Base-by-base conservation (phyloP, 805 yeast genomes). In the Lachancea sp. region DNA sequence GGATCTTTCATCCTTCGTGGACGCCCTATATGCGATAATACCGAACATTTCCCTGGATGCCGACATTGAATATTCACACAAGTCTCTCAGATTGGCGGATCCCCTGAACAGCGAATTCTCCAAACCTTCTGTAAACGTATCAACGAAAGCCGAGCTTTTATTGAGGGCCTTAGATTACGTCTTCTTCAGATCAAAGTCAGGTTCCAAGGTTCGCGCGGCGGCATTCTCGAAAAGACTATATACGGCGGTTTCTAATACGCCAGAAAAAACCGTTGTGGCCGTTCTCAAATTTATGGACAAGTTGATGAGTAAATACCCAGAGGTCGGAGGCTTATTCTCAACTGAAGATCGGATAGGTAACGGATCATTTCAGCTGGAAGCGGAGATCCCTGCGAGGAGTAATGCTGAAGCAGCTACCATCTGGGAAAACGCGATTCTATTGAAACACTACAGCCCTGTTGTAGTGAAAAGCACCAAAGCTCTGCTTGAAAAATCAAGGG, bases 331-430 rank as follows among this genome's bases (percentile, higher is more conserved):
- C 1, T 65, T 90, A 37, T 87, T 82, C 65, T 78, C 86, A 17
- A 85, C 96, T 1, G 96, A 88, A 35, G 98, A 92, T 56, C 72
- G 92, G 49, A 75, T 92, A 29, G 78, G 78, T 29, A 88, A 90
- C 43, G 97, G 96, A 35, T 69, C 71, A 11, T 83, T 82, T 55
- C 75, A 77, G 20, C 69, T 80, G 49, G 87, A 78, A 36, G 72
- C 72, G 9, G 75, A 74, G 39, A 79, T 75, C 34, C 77, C 85
- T 17, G 85, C 82, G 49, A 77, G 90, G 57, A 69, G 84, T 50
- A 89, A 92, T 55, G 75, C 95, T 2, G 90, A 82, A 31, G 92
- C 90, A 13, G 94, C 97, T 1, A 82, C 88, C 0, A 64, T 90
- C 25, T 92, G 96, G 95, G 98, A 92, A 56, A 77, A 79, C 38